Evolutionary conservation across 129 eudicot species (phyloP), one percentile per base, ranked within the genome.

Genomic region (Lactuca sativa): DNA sequence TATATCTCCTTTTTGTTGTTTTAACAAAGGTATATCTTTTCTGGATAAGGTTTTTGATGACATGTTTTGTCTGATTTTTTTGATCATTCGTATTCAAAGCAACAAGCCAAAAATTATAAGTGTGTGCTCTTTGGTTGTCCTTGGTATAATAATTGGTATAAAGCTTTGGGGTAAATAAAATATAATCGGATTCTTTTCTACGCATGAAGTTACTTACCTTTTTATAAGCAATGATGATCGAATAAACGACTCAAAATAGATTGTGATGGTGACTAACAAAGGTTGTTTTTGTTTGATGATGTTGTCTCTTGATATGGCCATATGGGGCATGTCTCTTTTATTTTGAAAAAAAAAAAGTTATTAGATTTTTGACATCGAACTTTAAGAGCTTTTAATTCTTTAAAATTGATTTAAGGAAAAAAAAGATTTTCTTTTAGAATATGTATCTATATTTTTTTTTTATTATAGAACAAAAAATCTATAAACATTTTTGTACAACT

Each of bases 11-110:
- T 8, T 56, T 56, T 59, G 10, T 13, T 32, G 4, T 54, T 8
- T 32, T 2, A 11, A 57, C n/a, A 33, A 33, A 5, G 5, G 4
- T 5, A 58, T 32, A 4, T 59, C 44, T 59, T 59, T 59, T 6
- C 4, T 3, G 21, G 65, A 59, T 33, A 59, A 59, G 25, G 37
- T 59, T 59, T 32, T 10, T 13, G 16, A 59, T 36, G 38, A 31
- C 41, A 59, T 59, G 17, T 59, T 56, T 59, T 59, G 64, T 59
- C 9, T 32, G 44, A 33, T 59, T 38, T 59, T 8, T 43, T 59
- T 33, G 44, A 38, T 59, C 64, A 7, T 59, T 59, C 63, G 9
- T 47, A 59, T 59, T 59, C 64, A 32, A 59, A 59, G 43, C 4
- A 13, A 32, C 64, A 59, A 59, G 21, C 64, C 38, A 59, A 59